Base-by-base conservation (phyloP, 2,329 filamentous ascomycete species). In the Claviceps sp. region DNA sequence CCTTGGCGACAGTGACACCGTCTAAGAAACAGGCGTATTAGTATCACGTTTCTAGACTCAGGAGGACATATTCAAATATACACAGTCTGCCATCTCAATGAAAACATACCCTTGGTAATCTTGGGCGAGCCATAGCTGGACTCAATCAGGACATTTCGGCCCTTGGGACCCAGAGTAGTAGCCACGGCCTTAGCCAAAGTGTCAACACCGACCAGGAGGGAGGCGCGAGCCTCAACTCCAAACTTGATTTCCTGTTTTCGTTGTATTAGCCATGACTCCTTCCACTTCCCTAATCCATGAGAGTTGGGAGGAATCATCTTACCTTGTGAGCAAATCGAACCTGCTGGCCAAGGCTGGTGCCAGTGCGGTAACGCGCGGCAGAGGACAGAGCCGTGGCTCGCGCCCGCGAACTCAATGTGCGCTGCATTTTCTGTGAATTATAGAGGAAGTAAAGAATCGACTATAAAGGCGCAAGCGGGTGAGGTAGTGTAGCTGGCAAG, bases 251-350 rank as follows among this genome's bases (percentile, higher is more conserved):
- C 93, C 89, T 96, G 59, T 38, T 53, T 41, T 51, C 34, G 8
- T 49, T 4, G 30, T n/a, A 24, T 41, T 47, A 51, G 30, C 43
- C 37, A 30, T 5, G 7, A 1, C 22, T 34, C 2, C 5, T 34
- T 18, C 5, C 18, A 16, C 7, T 5, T 7, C 5, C 20, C 6
- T 14, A 4, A 14, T 4, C 20, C 22, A 44, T 26, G 4, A 14
- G 20, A 44, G 24, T 14, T 22, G 14, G n/a, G 16, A 18, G 24
- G 4, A n/a, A 22, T 45, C 40, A 18, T 22, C 57, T 65, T 56
- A 95, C 89, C 88, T 97, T 97, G 81, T 97, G 91, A 60, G 91
- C 89, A 70, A 95, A 98, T 69, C 93, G 82, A 71, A 95, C 82
- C 76, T 97, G 91, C 72, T 95, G 89, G 62, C 88, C 76, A 63